Conservation (phyloP, 2,329 filamentous ascomycete genomes). For the Ambrosiella cleistominuta region DNA sequence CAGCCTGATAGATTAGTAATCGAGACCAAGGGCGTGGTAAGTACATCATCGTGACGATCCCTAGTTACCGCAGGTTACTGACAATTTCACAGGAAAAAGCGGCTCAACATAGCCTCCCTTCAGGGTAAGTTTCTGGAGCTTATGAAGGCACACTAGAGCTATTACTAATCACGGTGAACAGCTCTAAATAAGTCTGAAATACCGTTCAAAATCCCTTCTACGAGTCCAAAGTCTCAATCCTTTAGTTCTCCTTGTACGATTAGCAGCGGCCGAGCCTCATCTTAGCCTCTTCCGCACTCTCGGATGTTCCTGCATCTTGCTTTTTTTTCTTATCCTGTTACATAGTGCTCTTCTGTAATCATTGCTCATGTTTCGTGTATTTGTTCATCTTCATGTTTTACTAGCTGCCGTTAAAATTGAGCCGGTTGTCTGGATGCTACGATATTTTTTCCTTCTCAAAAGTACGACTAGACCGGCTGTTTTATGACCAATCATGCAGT, state of each 20-base stretch:
- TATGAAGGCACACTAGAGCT: background rate
- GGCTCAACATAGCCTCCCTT: slow-evolving; percentile 6
- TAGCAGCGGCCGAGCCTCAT: background rate
- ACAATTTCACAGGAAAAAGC: slow-evolving; percentile 7
- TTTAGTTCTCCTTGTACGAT: slow-evolving; percentile 8
- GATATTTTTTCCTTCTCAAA: too few relatives aligned
- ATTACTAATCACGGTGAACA: too few relatives aligned
- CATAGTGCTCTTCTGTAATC: background rate
- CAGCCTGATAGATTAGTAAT: slow-evolving; percentile 83
- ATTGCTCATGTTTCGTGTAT: background rate
- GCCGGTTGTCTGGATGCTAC: too few relatives aligned
- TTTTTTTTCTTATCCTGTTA: background rate
- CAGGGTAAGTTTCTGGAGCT: background rate
- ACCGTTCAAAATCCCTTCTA: background rate
- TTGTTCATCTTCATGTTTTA: background rate
- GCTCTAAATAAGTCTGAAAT: background rate
- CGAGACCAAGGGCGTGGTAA: slow-evolving; percentile 29
- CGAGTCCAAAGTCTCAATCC: background rate
- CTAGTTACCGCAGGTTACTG: background rate
- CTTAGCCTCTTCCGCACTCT: background rate
- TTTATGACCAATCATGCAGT: background rate
- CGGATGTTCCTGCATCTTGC: background rate
- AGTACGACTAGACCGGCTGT: too few relatives aligned
- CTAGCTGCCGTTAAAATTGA: background rate
- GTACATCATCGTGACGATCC: background rate